Conservation (phyloP, 2,329 filamentous ascomycete genomes). For the Aspergillus puulaauensis region DNA sequence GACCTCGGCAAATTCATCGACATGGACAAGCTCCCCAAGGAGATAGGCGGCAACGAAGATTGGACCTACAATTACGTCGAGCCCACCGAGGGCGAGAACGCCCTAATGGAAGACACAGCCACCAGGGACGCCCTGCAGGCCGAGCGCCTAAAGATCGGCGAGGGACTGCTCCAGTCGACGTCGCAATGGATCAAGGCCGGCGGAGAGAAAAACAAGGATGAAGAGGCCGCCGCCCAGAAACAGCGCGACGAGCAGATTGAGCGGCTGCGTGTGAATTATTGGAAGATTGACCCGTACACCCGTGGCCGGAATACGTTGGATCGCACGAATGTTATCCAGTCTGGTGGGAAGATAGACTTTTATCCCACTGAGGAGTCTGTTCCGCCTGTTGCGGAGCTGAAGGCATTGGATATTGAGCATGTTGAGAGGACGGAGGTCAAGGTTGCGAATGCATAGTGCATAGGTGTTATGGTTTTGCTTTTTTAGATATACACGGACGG, state of each 20-base stretch:
- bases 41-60: conserved; percentile 78
- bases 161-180: conserved; percentile 71
- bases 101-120: conserved; percentile 63
- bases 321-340: conserved; percentile 68
- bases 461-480: neutral
- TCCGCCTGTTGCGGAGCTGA: conserved; percentile 5
- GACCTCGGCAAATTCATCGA: conserved; percentile 77
- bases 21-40: conserved; percentile 67
- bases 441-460: conserved; percentile 8
- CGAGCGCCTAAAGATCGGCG: conserved; percentile 64
- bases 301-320: conserved; percentile 79
- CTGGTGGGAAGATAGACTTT: conserved; percentile 67
- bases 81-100: conserved; percentile 72
- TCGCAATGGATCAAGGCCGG: conserved; percentile 67
- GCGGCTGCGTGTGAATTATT: conserved; percentile 73
- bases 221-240: conserved; percentile 51
- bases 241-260: conserved; percentile 63
- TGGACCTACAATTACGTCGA: conserved; percentile 81
- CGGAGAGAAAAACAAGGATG: conserved; percentile 42
- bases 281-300: conserved; percentile 82
- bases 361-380: conserved; percentile 50
- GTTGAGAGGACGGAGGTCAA: conserved; percentile 15
- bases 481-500: neutral
- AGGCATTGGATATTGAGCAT: conserved; percentile 19
- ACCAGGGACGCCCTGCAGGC: conserved; percentile 63